phyloP scores from a whole-genome alignment of 768 basidiomycete genomes.

The Russula sp. region DNA sequence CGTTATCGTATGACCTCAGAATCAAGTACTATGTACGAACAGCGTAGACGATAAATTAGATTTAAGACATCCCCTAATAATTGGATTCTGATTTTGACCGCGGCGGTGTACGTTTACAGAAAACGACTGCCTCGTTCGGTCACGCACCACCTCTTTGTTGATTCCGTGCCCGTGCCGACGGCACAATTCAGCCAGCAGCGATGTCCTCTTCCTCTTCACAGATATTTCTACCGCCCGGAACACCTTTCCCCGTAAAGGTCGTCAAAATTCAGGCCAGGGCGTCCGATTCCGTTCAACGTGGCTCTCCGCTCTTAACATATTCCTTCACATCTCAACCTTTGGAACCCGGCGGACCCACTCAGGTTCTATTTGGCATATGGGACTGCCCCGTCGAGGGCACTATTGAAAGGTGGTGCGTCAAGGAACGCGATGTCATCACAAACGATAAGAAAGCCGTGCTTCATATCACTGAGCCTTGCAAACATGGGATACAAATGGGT shows the following conservation, averaged over 20 bases:
- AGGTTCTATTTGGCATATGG: constrained; percentile 84
- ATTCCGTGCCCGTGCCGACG: constrained; percentile 10
- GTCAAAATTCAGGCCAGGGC: constrained; percentile 54
- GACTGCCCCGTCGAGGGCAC: constrained; percentile 82
- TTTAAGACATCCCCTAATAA: neutral
- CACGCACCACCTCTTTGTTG: neutral
- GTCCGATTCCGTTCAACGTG: constrained; percentile 50
- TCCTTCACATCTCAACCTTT: constrained; percentile 60
- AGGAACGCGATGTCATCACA: constrained; percentile 58
- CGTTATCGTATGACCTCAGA: neutral
- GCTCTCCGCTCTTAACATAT: constrained; percentile 77
- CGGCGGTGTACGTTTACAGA: constrained; percentile 7
- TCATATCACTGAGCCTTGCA: constrained; percentile 83
- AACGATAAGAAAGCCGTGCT: constrained; percentile 52
- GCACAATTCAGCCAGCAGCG: neutral
- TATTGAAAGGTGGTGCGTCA: constrained; percentile 64
- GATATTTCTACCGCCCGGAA: constrained; percentile 64
- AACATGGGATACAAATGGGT: constrained; percentile 87
- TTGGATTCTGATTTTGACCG: constrained; percentile 1
- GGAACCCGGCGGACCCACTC: constrained; percentile 43
- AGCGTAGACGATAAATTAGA: constrained; percentile 1
- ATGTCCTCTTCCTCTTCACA: constrained; percentile 37
- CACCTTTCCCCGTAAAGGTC: constrained; percentile 85
- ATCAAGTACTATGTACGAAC: neutral
- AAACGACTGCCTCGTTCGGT: constrained; percentile 6